Conservation (phyloP, 192 early-diverging fungal species). For the Coemansia brasiliensis region DNA sequence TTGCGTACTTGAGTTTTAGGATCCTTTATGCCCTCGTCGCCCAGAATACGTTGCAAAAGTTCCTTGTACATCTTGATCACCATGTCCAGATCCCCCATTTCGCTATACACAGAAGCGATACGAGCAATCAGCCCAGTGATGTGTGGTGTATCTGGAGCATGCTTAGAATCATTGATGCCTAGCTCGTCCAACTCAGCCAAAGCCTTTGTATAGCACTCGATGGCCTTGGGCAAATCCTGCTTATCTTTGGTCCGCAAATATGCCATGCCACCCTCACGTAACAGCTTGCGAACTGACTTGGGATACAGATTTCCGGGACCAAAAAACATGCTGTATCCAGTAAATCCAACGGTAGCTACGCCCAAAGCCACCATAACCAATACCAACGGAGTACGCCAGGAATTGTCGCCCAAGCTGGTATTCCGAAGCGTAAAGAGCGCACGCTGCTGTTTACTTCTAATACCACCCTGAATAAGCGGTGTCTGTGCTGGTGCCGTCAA, state of each 20-base stretch:
- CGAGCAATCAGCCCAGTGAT: slow-evolving; percentile 49
- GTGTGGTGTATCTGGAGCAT: slow-evolving; percentile 30
- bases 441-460: slow-evolving; percentile 9
- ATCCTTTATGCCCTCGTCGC: slow-evolving; percentile 33
- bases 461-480: too few relatives aligned
- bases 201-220: slow-evolving; percentile 35
- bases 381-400: slow-evolving; percentile 17
- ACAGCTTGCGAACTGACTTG: slow-evolving; percentile 26
- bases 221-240: slow-evolving; percentile 49
- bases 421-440: slow-evolving; percentile 6
- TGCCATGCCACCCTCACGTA: slow-evolving; percentile 44
- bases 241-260: slow-evolving; percentile 38
- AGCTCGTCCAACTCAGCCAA: slow-evolving; percentile 34
- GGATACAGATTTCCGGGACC: slow-evolving; percentile 37
- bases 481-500: too few relatives aligned
- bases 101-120: slow-evolving; percentile 34
- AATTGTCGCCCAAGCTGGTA: neutral
- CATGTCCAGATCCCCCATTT: slow-evolving; percentile 48
- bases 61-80: slow-evolving; percentile 36
- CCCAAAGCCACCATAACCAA: slow-evolving; percentile 6
- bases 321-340: slow-evolving; percentile 33
- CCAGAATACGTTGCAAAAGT: slow-evolving; percentile 43
- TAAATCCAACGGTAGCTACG: slow-evolving; percentile 15
- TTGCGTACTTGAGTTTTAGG: slow-evolving; percentile 29
- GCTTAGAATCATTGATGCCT: slow-evolving; percentile 23